A percentile compares a stretch with the other conserved stretches of the same genome.
Conservation (phyloP, 768 basidiomycete species). For the Suillus ampliporus region DNA sequence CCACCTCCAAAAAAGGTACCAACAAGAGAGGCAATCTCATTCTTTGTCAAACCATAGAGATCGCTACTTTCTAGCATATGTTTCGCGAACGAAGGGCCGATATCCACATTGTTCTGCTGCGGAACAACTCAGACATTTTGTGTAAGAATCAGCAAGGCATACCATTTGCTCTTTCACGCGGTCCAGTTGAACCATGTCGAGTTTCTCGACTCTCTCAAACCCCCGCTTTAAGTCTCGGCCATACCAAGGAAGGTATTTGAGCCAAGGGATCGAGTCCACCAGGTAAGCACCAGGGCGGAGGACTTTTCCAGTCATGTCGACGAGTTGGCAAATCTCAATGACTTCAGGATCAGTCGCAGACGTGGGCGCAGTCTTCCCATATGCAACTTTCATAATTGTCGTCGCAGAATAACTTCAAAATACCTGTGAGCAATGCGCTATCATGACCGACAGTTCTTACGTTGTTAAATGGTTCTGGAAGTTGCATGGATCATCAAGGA, state of each 20-base stretch:
- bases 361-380: conserved; percentile 15
- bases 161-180: conserved; percentile 49
- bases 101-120: background rate
- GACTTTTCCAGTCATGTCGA: conserved; percentile 25
- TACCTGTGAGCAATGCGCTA: background rate
- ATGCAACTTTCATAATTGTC: conserved; percentile 14
- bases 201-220: conserved; percentile 48
- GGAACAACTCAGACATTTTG: background rate
- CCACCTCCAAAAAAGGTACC: conserved; percentile 65
- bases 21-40: conserved; percentile 58
- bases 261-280: conserved; percentile 35
- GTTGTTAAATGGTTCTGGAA: background rate
- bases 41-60: conserved; percentile 51
- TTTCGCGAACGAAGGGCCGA: conserved; percentile 52
- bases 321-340: conserved; percentile 22
- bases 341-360: conserved; percentile 16
- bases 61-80: conserved; percentile 55
- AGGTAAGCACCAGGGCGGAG: conserved; percentile 31
- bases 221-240: conserved; percentile 54
- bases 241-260: conserved; percentile 57
- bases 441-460: conserved; percentile 40
- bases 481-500: background rate
- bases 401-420: conserved; percentile 12
- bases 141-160: background rate
- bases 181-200: conserved; percentile 53